phyloP scores from a whole-genome alignment of 2,329 filamentous ascomycete species.

The Fusarium multiceps region DNA sequence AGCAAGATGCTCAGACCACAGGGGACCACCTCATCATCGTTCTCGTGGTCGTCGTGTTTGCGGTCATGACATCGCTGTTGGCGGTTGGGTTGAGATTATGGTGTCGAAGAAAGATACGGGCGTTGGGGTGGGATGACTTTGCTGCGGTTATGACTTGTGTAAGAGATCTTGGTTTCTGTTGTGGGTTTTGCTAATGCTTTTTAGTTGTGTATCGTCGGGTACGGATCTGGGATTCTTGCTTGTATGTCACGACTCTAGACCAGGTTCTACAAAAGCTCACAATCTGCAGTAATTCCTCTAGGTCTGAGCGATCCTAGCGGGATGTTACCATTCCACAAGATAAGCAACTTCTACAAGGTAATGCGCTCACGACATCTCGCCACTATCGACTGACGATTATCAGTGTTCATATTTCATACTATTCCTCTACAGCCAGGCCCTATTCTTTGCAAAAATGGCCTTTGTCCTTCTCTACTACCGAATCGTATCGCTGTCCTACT shows the following conservation, averaged over 20 bases:
- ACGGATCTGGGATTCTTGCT: constrained; percentile 8
- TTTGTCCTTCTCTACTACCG: constrained; percentile 37
- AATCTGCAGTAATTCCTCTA: constrained; percentile 18
- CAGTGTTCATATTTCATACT: constrained; percentile 27
- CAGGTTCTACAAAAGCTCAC: not conserved
- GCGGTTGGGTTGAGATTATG: constrained; percentile 22
- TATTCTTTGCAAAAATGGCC: constrained; percentile 24
- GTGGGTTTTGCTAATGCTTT: not conserved
- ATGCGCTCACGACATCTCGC: no score
- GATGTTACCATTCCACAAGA: not conserved
- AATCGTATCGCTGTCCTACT: constrained; percentile 15
- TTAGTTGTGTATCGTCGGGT: constrained; percentile 15
- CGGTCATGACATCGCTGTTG: not conserved
- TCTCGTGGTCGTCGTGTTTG: not conserved
- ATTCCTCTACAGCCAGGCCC: constrained; percentile 15
- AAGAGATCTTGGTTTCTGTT: not conserved
- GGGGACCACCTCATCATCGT: not conserved
- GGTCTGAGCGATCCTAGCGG: constrained; percentile 19
- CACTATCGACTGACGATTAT: not conserved
- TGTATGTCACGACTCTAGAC: constrained; percentile 4
- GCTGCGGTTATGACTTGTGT: constrained; percentile 22
- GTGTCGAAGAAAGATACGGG: constrained; percentile 10
- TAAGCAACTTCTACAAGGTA: not conserved
- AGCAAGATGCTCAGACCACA: not conserved
- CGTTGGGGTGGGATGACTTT: constrained; percentile 22